Base-by-base conservation (phyloP, 2,329 filamentous ascomycete genomes). In the Colletotrichum scovillei region DNA sequence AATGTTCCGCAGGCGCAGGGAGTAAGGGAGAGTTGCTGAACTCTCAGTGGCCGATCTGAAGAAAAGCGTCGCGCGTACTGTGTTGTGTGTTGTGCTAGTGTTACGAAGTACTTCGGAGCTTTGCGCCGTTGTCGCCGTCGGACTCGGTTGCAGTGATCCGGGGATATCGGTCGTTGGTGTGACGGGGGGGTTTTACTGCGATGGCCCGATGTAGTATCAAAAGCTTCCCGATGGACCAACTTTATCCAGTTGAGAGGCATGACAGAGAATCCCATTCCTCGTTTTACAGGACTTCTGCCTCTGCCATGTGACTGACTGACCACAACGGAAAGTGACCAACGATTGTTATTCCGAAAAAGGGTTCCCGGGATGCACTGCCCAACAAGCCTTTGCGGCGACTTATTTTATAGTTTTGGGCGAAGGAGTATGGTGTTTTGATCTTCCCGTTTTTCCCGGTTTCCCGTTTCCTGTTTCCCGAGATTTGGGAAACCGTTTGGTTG, bases 181-280 rank as follows among this genome's bases (percentile, higher is more conserved):
- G 26, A 73, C 68, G 63, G 67, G 65, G 42, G 24, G 14, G 14
- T 7, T 16, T 42, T 22, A 14, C 58, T 55, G 52, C 24, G 24
- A 35, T 38, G 16, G 63, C 57, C 58, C 68, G 57, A 53, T 58
- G 63, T 74, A 74, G 68, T 74, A 74, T 74, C 68, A 67, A 59
- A n/a, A 56, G 42, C 35, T 30, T 19, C 24, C 58, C 35, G 38
- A 63, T 72, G 52, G 52, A 19, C 16, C 57, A 73, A 73, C 67
- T 38, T 70, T 65, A 70, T 30, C 69, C 19, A 11, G 35, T 59
- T 42, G 26, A 30, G 16, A 32, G n/a, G 42, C 53, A 73, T 70
- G 35, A 56, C 53, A 52, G 24, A 52, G 22, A 65, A 60, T 70
- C 26, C 55, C 70, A 60, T 65, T 4, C 42, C 14, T 42, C 14